phyloP scores from a whole-genome alignment of 371 early-diverging fungal genomes.

The Amoeboaphelidium protococcarum region DNA sequence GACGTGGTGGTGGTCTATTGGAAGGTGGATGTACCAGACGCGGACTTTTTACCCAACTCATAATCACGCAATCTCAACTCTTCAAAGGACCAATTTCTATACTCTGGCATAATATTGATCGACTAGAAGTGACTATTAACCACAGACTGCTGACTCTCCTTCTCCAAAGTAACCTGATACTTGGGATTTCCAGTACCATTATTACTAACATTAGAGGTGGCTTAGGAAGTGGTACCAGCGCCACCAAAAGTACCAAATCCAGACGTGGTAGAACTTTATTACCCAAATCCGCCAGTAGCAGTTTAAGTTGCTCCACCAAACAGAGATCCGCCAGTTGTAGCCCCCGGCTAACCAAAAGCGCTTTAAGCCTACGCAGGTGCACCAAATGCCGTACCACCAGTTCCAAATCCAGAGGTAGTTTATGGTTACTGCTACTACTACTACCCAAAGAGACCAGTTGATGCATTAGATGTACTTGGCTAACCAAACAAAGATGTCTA shows the following conservation, averaged over 20 bases:
- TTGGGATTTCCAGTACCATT: constrained; percentile 50
- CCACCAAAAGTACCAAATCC: background rate
- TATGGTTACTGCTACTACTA: no score
- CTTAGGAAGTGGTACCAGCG: background rate
- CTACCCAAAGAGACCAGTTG: no score
- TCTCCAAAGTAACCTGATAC: constrained; percentile 33
- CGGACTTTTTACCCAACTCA: constrained; percentile 41
- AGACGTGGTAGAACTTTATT: background rate
- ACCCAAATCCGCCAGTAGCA: background rate
- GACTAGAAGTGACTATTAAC: constrained; percentile 34
- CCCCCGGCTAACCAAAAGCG: no score
- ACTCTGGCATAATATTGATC: constrained; percentile 71
- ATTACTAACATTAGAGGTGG: constrained; percentile 3
- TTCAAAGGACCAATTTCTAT: constrained; percentile 56
- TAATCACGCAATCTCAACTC: constrained; percentile 82
- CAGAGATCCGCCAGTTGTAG: no score
- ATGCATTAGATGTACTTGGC: background rate
- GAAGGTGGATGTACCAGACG: constrained; percentile 10
- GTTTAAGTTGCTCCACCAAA: background rate
- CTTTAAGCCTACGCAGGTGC: no score
- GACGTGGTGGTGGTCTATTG: background rate
- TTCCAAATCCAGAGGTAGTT: no score
- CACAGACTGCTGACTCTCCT: constrained; percentile 25
- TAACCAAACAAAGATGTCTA: background rate
- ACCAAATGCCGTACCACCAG: no score